Percentiles rank a stretch among this genome's conserved stretches.
phyloP scores from a whole-genome alignment of 2,329 filamentous ascomycete species.

The Nothopassalora personata region DNA sequence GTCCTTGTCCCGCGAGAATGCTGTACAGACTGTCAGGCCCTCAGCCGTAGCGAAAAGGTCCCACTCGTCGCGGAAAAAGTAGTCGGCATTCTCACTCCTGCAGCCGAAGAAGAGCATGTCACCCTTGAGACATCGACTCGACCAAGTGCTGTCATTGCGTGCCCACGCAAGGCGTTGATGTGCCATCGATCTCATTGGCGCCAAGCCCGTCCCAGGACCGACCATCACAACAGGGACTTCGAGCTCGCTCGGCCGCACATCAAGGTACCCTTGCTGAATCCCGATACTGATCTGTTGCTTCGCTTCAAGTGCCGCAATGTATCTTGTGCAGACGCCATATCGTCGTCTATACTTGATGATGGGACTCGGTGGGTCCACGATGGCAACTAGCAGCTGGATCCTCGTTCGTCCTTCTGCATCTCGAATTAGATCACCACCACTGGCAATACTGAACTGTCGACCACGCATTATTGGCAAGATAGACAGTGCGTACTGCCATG shows the following conservation, averaged over 20 bases:
- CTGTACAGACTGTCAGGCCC: slow-evolving; percentile 53
- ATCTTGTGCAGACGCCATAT: slow-evolving; percentile 84
- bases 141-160: slow-evolving; percentile 11
- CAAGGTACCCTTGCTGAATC: slow-evolving; percentile 50
- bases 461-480: slow-evolving; percentile 78
- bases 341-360: slow-evolving; percentile 89
- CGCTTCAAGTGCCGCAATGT: slow-evolving; percentile 61
- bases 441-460: slow-evolving; percentile 91
- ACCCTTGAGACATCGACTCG: slow-evolving; percentile 17
- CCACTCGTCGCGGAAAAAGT: slow-evolving; percentile 79
- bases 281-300: slow-evolving; percentile 57
- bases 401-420: slow-evolving; percentile 22
- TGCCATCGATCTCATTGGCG: slow-evolving; percentile 76
- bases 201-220: slow-evolving; percentile 80
- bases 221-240: slow-evolving; percentile 65
- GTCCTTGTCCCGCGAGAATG: slow-evolving; percentile 67
- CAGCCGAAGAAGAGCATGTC: slow-evolving; percentile 76
- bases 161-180: slow-evolving; percentile 57
- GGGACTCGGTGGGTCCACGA: slow-evolving; percentile 41
- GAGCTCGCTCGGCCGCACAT: slow-evolving; percentile 44
- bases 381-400: slow-evolving; percentile 34
- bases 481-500: slow-evolving; percentile 64
- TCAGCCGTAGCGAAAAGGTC: slow-evolving; percentile 37
- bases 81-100: slow-evolving; percentile 69
- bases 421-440: slow-evolving; percentile 50